A percentile compares a stretch with the other conserved stretches of the same genome.
phyloP scores from a whole-genome alignment of 1,139 yeast genomes.

The Diutina neorugosa region DNA sequence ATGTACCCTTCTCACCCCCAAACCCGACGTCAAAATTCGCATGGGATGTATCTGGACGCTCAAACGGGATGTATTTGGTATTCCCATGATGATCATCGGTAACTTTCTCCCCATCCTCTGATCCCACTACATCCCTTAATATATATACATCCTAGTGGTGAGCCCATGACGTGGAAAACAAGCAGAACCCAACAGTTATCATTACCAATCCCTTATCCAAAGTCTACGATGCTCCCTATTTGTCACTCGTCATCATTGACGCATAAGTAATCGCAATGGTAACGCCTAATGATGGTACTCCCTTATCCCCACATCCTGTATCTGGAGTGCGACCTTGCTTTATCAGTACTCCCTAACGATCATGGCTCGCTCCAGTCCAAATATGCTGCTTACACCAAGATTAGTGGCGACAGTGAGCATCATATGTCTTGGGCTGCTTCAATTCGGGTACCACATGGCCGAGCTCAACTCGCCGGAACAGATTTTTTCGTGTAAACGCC shows the following conservation, averaged over 20 bases:
- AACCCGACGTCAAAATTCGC: constrained; percentile 34
- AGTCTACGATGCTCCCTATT: no score
- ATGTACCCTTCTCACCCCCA: constrained; percentile 61
- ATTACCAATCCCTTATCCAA: no score
- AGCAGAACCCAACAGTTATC: no score
- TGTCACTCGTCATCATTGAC: no score
- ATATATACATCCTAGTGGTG: neutral
- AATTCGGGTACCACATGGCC: constrained; percentile 83
- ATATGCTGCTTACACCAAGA: constrained; percentile 6
- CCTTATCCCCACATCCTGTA: neutral
- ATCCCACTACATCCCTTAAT: neutral
- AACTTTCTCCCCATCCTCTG: constrained; percentile 67
- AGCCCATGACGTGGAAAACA: no score
- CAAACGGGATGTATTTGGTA: constrained; percentile 51
- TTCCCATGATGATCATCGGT: constrained; percentile 87
- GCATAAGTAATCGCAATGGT: no score
- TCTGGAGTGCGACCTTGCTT: neutral
- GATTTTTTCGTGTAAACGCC: constrained; percentile 37
- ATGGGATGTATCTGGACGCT: constrained; percentile 88
- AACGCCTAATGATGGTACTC: no score
- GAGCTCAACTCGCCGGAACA: constrained; percentile 78
- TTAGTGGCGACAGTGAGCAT: constrained; percentile 15
- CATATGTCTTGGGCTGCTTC: constrained; percentile 65
- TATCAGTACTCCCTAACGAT: neutral
- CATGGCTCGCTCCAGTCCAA: neutral